phyloP scores from a whole-genome alignment of 345 rosid genomes.

The Salix caprea region DNA sequence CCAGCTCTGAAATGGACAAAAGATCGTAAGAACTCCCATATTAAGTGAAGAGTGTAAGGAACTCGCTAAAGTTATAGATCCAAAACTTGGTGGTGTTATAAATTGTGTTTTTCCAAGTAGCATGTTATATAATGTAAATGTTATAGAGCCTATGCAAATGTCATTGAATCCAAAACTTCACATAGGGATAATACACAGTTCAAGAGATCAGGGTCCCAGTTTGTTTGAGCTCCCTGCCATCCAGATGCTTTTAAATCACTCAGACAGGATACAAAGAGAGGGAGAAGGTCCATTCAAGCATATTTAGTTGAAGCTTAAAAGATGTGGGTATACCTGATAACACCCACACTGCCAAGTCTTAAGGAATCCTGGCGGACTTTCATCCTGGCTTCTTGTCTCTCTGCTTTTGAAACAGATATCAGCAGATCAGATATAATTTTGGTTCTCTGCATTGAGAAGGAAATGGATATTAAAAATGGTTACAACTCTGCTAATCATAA shows the following conservation, averaged over 20 bases:
- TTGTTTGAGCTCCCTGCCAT: background rate
- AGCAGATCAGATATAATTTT: slow-evolving; percentile 88
- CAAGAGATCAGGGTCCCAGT: background rate
- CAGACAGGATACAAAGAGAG: background rate
- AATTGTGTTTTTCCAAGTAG: background rate
- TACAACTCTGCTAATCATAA: background rate
- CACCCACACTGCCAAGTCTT: slow-evolving; percentile 95
- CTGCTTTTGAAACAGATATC: slow-evolving; percentile 92
- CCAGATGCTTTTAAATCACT: background rate
- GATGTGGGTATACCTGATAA: slow-evolving; percentile 61
- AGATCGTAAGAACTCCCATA: background rate
- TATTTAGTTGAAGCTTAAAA: background rate
- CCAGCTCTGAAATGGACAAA: slow-evolving; percentile 71
- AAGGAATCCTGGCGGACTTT: slow-evolving; percentile 94
- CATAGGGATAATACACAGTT: background rate
- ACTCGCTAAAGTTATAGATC: background rate
- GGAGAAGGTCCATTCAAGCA: background rate
- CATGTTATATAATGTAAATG: too few species aligned
- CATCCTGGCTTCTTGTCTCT: slow-evolving; percentile 95
- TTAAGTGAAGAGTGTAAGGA: background rate
- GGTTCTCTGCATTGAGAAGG: slow-evolving; percentile 59
- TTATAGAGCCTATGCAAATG: background rate
- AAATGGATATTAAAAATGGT: slow-evolving; percentile 7
- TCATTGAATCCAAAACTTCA: background rate
- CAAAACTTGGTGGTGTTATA: background rate